A percentile compares a stretch with the other conserved stretches of the same genome.
These are phyloP conservation scores for Xylariaceae sp. DNA, from an alignment of 2,329 filamentous ascomycete genomes.

Conservation along the genomic window DNA sequence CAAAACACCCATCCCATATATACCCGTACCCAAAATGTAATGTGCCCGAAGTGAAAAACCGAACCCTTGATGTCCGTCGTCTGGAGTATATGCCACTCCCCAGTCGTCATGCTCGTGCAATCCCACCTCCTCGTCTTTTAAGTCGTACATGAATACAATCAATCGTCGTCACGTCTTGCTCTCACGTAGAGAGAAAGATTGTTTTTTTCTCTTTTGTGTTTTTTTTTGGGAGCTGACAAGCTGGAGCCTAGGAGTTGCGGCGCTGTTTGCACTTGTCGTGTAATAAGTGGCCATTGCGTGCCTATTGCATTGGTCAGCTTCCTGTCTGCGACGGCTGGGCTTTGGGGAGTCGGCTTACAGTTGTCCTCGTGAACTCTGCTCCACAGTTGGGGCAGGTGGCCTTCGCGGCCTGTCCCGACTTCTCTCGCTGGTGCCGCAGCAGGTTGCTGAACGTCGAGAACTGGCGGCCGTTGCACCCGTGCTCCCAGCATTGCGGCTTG, in stretches of 20 bases:
- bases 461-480: constrained; percentile 90
- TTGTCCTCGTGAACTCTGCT: constrained; percentile 85
- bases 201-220: no score
- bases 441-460: constrained; percentile 97
- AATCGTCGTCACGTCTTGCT: no score
- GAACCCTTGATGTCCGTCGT: neutral
- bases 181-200: no score
- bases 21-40: neutral
- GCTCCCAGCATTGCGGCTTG: constrained; percentile 96
- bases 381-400: constrained; percentile 85
- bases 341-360: constrained; percentile 19
- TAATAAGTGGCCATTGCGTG: constrained; percentile 74
- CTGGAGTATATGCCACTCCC: no score
- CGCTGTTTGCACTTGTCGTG: constrained; percentile 90
- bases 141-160: no score
- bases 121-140: no score
- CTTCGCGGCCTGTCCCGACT: constrained; percentile 84
- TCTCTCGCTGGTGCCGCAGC: constrained; percentile 85
- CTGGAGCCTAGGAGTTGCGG: constrained; percentile 32
- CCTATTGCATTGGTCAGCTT: constrained; percentile 36
- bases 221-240: no score
- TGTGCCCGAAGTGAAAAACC: neutral
- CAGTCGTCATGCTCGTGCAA: no score
- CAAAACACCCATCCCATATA: neutral
- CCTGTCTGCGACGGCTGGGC: neutral